Evolutionary conservation across 2,329 filamentous ascomycete genomes (phyloP), one percentile per base, ranked within the genome.

Genomic region (Seiridium unicorne): DNA sequence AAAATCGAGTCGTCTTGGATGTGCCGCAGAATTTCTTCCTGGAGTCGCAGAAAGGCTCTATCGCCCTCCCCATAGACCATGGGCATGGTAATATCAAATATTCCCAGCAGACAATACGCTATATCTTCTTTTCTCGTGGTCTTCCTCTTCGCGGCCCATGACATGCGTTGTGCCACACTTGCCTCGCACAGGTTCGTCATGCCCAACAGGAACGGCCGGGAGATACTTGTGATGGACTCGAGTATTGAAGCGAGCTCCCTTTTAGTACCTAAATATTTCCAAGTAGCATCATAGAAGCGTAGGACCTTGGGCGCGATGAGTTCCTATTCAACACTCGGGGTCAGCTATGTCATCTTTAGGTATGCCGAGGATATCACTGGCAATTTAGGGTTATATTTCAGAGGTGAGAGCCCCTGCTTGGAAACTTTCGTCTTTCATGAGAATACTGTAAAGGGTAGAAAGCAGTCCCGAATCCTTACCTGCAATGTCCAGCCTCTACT

Each of bases 11-110:
- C 49, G n/a, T 51, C 49, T 6, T 35, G 49, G 9, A 7, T 13
- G 9, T 51, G 49, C 7, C 34, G 32, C 34, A 74, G 64, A 31
- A 75, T 73, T 32, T 70, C 68, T 13, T 70, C 60, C 56, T 72
- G 69, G 1, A 73, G 66, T 11, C 71, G 59, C 38, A 64, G 44
- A 49, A 73, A 73, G 1, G 71, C 69, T 46, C 63, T 63, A 6
- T 48, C 54, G 11, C 72, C 71, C 55, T 75, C 73, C 5, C 73
- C 72, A 32, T 74, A 73, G 2, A 73, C 62, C 44, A 74, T 53
- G 4, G 72, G 66, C 64, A 75, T 72, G 31, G 67, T 70, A 31
- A 75, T 61, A 35, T 66, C 65, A 38, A 74, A 74, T 0, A 74
- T 38, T 0, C 73, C 73, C 3, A 74, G 54, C 1, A 75, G 58